Evolutionary conservation across 2,329 filamentous ascomycete species (phyloP), one percentile per base, ranked within the genome.

Genomic region (Keithomyces neogunnii): DNA sequence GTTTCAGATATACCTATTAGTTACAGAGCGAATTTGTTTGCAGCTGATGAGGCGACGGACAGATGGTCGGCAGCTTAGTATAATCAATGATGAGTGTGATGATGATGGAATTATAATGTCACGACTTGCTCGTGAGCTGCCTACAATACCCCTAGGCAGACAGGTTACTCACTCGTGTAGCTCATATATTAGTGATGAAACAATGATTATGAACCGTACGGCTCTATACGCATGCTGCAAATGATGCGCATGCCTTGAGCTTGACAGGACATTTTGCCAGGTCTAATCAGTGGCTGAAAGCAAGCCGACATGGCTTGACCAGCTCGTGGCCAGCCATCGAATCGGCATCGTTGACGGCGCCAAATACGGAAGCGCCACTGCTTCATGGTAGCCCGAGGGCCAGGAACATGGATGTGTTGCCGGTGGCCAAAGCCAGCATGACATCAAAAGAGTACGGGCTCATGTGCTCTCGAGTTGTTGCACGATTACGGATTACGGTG

Each of bases 1-100:
- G 30, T 44, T 44, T 44, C 40, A 30, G 40, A 44, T 44, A 44
- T 44, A 44, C 40, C 40, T 44, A 44, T 44, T 44, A 44, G 30
- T 6, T 11, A 6, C 30, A 4, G 7, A 42, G n/a, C 7, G 26
- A 11, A 2, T 44, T 6, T 44, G 28, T 44, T 11, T 29, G 40
- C 40, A 28, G n/a, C 5, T 44, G n/a, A 5, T 8, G 19, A 11
- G 26, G 28, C 28, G 28, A 30, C 7, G n/a, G 9, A 19, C 5
- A 30, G 10, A 26, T 29, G 3, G 6, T 26, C n/a, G 3, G 28
- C 5, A 28, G 2, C 7, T 29, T 30, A 30, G 7, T 44, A 28
- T 44, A 44, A 44, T 44, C 29, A 26, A 30, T 30, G 40, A 5
- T 29, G 40, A 44, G 29, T 10, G 9, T 28, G 40, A 44, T 13